phyloP scores from a whole-genome alignment of 2,329 filamentous ascomycete species.

The Elsinoe arachidis region DNA sequence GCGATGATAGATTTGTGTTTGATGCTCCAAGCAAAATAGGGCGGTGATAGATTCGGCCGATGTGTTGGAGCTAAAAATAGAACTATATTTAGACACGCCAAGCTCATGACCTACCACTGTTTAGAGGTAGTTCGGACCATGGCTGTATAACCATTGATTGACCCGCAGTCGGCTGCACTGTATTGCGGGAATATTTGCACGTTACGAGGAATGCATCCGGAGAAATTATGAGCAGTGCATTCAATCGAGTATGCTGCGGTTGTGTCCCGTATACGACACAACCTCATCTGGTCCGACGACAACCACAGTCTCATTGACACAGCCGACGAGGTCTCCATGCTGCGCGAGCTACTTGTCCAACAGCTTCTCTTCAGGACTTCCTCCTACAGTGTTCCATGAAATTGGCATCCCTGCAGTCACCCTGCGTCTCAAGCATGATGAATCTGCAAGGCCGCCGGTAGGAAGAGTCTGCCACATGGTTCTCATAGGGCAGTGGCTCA shows the following conservation, averaged over 20 bases:
- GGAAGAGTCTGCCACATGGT: neutral
- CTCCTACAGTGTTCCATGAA: neutral
- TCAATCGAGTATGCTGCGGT: neutral
- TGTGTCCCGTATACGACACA: neutral
- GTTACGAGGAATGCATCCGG: neutral
- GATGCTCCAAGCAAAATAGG: neutral
- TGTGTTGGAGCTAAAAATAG: conserved; percentile 9
- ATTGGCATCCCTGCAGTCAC: neutral
- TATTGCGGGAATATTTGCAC: too few relatives aligned
- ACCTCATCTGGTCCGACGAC: too few relatives aligned
- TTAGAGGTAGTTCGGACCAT: neutral
- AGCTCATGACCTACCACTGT: conserved; percentile 3
- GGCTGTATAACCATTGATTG: neutral
- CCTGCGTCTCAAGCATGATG: neutral
- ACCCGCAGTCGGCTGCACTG: neutral
- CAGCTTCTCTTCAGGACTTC: too few relatives aligned
- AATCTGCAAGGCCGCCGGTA: neutral
- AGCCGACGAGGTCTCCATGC: neutral
- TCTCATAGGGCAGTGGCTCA: neutral
- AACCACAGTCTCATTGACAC: too few relatives aligned
- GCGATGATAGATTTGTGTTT: neutral
- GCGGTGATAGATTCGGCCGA: neutral
- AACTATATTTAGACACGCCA: conserved; percentile 6
- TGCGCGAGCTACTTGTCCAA: neutral
- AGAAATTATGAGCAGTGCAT: neutral